Evolutionary conservation across 306 rosid genomes (phyloP).

Genomic region (Glycine tomentella): DNA sequence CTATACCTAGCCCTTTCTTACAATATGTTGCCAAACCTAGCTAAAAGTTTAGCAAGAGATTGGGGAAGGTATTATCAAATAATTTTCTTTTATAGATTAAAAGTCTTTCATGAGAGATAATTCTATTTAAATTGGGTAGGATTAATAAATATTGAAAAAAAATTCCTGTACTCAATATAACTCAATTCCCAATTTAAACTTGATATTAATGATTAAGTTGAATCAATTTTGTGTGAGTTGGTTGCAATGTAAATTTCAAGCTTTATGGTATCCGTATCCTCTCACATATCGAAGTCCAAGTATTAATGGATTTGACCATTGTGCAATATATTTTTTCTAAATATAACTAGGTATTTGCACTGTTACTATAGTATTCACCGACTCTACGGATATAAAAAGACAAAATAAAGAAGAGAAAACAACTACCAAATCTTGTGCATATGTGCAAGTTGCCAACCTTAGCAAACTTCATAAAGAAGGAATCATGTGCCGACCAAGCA

Average conservation of each 20-base stretch:
- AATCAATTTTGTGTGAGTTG: too few relatives aligned
- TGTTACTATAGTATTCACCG: slow-evolving; percentile 14
- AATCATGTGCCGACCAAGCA: slow-evolving; percentile 56
- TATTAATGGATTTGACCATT: slow-evolving; percentile 22
- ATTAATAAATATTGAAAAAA: too few relatives aligned
- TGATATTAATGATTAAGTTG: too few relatives aligned
- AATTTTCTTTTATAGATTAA: too few relatives aligned
- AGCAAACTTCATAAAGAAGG: slow-evolving; percentile 45
- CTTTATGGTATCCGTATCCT: background rate
- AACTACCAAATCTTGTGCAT: slow-evolving; percentile 29
- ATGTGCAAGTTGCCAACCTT: slow-evolving; percentile 40
- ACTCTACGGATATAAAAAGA: background rate
- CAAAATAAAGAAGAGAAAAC: background rate
- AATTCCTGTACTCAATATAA: too few relatives aligned
- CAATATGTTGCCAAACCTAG: background rate
- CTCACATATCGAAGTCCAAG: background rate
- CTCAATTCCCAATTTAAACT: too few relatives aligned
- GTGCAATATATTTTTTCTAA: background rate
- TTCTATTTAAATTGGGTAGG: too few relatives aligned
- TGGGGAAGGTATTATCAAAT: background rate
- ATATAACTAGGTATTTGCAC: background rate
- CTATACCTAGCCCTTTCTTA: background rate
- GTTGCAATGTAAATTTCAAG: too few relatives aligned
- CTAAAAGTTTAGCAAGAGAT: background rate
- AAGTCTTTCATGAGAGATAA: too few relatives aligned